Conservation (phyloP, 140 eudicot genomes). For the Oenanthe javanica region DNA sequence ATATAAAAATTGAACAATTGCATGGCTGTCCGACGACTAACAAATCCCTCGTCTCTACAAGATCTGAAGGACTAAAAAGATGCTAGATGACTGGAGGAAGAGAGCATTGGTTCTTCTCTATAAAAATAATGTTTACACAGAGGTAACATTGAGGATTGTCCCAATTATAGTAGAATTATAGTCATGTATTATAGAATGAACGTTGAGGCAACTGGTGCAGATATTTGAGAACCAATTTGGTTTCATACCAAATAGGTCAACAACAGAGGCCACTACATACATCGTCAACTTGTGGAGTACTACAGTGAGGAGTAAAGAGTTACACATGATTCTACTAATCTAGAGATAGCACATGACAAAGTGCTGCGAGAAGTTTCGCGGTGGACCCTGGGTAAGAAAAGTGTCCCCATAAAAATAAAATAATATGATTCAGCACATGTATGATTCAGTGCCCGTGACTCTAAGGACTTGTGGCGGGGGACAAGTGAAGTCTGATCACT, state of each 20-base stretch:
- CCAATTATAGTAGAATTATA: neutral
- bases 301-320: neutral
- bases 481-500: neutral
- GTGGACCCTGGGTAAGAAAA: neutral
- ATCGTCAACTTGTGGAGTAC: neutral
- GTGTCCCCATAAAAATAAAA: neutral
- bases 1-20: neutral
- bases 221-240: neutral
- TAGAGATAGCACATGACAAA: neutral
- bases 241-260: neutral
- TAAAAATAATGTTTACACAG: neutral
- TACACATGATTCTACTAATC: neutral
- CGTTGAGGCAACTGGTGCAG: neutral
- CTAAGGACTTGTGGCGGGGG: neutral
- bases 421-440: neutral
- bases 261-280: neutral
- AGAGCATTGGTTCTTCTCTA: neutral
- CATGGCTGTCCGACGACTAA: neutral
- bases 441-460: neutral
- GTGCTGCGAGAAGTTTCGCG: neutral
- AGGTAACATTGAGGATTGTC: neutral
- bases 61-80: neutral
- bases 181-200: neutral
- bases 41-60: neutral
- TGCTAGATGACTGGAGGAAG: neutral